Evolutionary conservation across 176 grass and related monocot species (phyloP).

Genomic region (Chrysopogon serrulatus): DNA sequence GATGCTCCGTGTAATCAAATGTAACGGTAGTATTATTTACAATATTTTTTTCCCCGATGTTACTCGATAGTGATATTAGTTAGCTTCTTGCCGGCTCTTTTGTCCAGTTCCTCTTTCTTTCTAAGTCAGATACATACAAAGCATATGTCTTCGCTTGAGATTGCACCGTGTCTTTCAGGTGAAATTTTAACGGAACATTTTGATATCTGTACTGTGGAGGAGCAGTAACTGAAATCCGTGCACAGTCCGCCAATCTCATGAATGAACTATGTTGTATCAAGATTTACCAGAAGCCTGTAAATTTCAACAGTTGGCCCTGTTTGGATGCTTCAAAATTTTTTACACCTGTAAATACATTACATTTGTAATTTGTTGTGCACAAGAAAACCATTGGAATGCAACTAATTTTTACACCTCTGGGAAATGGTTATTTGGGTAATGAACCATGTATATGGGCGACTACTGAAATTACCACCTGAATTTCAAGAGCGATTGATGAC

Average conservation of each 20-base stretch:
- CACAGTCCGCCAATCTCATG: not conserved
- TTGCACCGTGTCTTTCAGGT: not conserved
- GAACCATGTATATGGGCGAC: too few relatives aligned
- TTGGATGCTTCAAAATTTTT: too few relatives aligned
- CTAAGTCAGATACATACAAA: not conserved
- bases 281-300: too few relatives aligned
- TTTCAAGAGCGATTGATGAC: too few relatives aligned
- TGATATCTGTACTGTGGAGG: not conserved
- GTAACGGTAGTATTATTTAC: conserved; percentile 22
- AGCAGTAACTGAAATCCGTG: not conserved
- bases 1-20: conserved; percentile 42
- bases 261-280: not conserved
- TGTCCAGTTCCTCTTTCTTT: not conserved
- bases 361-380: too few relatives aligned
- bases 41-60: conserved; percentile 1
- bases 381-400: too few relatives aligned
- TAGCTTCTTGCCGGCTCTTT: not conserved
- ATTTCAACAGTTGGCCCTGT: not conserved
- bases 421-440: too few relatives aligned
- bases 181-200: not conserved
- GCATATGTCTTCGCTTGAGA: not conserved
- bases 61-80: not conserved
- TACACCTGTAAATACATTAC: too few relatives aligned
- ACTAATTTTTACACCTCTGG: too few relatives aligned
- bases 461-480: too few relatives aligned